phyloP scores from a whole-genome alignment of 768 basidiomycete genomes.

The Boletus pseudopeckii region DNA sequence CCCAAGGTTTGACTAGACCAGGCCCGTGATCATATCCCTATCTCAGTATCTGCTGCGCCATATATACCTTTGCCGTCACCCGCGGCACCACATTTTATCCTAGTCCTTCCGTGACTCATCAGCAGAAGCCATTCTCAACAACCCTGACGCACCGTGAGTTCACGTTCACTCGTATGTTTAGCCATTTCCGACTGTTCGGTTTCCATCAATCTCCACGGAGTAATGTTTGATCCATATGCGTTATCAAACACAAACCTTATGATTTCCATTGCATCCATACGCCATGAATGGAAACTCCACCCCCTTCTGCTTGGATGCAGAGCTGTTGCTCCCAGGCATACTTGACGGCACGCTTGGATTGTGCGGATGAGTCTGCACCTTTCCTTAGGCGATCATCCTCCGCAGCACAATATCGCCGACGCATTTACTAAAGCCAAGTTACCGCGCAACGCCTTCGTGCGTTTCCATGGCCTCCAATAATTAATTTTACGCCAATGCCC shows the following conservation, averaged over 20 bases:
- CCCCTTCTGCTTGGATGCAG: not conserved
- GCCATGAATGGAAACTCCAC: not conserved
- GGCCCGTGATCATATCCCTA: too few relatives aligned
- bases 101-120: not conserved
- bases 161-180: not conserved
- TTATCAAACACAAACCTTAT: not conserved
- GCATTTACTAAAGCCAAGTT: too few relatives aligned
- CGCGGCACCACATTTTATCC: not conserved
- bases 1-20: too few relatives aligned
- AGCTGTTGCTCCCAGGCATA: not conserved
- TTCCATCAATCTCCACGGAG: not conserved
- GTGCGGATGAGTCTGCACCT: constrained; percentile 1
- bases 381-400: not conserved
- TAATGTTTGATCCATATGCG: not conserved
- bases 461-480: too few relatives aligned
- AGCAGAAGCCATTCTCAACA: not conserved
- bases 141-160: constrained; percentile 5
- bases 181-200: not conserved
- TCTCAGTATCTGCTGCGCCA: too few relatives aligned
- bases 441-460: too few relatives aligned
- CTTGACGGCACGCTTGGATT: constrained; percentile 9
- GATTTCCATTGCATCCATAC: not conserved
- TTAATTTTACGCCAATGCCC: too few relatives aligned
- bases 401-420: too few relatives aligned
- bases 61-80: not conserved